Evolutionary conservation across 2,329 filamentous ascomycete species (phyloP).

Genomic region (Diaporthe velutina): DNA sequence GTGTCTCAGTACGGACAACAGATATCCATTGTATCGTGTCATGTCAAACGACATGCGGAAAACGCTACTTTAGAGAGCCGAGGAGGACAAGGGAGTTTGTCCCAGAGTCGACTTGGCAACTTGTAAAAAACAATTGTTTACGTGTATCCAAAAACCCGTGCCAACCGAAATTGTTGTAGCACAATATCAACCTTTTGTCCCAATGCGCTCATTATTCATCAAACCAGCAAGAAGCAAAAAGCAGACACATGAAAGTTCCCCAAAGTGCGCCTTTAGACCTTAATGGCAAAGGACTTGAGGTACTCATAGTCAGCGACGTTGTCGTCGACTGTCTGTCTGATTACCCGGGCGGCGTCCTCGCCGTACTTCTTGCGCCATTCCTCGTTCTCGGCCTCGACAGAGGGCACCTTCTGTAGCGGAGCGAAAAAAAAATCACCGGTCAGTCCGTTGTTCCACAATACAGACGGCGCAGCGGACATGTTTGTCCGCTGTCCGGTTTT

Average conservation of each 20-base stretch:
- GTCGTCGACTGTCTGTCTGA: constrained; percentile 77
- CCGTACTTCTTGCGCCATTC: constrained; percentile 84
- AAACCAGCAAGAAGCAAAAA: constrained; percentile 10
- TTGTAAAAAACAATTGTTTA: constrained; percentile 31
- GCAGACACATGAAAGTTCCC: constrained; percentile 36
- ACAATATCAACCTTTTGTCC: constrained; percentile 16
- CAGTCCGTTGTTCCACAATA: not conserved
- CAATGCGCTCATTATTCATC: constrained; percentile 24
- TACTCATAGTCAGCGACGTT: constrained; percentile 85
- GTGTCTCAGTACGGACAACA: not conserved
- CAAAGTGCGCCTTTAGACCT: constrained; percentile 56
- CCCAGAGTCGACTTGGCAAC: constrained; percentile 23
- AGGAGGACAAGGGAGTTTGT: not conserved
- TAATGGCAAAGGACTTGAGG: constrained; percentile 81
- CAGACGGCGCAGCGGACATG: not conserved
- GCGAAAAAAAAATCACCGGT: constrained; percentile 2
- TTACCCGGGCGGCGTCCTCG: constrained; percentile 76
- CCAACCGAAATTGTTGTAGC: constrained; percentile 1
- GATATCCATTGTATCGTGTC: constrained; percentile 24
- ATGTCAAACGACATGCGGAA: constrained; percentile 4
- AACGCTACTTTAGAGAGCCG: constrained; percentile 17
- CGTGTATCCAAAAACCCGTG: constrained; percentile 14
- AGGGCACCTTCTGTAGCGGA: constrained; percentile 67
- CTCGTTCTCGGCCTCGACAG: constrained; percentile 74
- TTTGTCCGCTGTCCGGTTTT: not conserved